A percentile compares a stretch with the other conserved stretches of the same genome.
Evolutionary conservation across 129 eudicot genomes (phyloP).

Genomic region (Tanacetum coccineum): DNA sequence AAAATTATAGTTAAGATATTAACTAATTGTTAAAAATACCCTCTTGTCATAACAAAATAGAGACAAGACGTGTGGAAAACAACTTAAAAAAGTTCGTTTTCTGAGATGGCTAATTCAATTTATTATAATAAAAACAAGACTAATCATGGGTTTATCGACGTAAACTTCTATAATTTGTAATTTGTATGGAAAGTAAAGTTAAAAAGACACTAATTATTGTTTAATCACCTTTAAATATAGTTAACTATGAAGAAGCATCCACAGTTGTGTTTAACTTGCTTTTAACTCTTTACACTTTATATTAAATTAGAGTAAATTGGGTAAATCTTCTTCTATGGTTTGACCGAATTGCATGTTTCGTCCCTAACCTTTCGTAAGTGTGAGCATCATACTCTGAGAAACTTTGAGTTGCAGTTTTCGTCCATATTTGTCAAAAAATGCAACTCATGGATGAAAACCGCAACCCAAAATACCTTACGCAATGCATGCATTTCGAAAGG

Average conservation of each 20-base stretch:
- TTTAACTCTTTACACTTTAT: background rate
- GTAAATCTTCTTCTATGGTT: too few relatives aligned
- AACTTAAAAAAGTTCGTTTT: background rate
- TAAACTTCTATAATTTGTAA: conserved; percentile 5
- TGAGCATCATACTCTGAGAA: too few relatives aligned
- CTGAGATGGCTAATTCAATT: background rate
- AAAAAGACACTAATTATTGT: conserved; percentile 22
- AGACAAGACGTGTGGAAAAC: conserved; percentile 11
- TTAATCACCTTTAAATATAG: conserved; percentile 9
- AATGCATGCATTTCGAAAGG: too few relatives aligned
- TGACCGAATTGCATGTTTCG: too few relatives aligned
- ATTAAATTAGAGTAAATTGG: too few relatives aligned
- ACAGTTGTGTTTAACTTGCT: conserved; percentile 4
- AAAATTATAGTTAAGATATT: background rate
- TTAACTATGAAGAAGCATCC: background rate
- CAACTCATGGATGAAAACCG: too few relatives aligned
- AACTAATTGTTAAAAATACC: background rate
- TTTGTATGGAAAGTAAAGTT: conserved; percentile 2
- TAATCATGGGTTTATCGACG: conserved; percentile 11
- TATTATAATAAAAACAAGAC: background rate
- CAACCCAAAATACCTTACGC: too few relatives aligned
- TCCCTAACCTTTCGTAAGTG: too few relatives aligned
- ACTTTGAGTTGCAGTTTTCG: too few relatives aligned
- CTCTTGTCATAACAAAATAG: background rate
- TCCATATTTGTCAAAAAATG: too few relatives aligned